Conservation (phyloP, 2,329 filamentous ascomycete species). For the Colletotrichum brevisporum region DNA sequence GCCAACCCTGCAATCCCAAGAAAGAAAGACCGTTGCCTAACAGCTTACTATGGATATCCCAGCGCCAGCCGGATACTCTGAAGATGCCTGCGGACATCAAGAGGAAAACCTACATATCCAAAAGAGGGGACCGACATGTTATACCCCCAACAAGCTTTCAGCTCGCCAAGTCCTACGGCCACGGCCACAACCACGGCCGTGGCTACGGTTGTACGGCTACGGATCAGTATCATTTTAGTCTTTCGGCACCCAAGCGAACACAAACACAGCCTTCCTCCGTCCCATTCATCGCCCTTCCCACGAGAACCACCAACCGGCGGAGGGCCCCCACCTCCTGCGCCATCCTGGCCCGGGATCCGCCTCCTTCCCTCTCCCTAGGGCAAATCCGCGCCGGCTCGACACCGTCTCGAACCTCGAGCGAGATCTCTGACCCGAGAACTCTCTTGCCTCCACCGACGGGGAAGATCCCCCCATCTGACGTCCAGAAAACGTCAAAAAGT, state of each 20-base stretch:
- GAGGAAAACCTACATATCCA: not conserved
- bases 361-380: slow-evolving; percentile 4
- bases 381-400: not conserved
- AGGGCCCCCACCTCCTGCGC: not conserved
- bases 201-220: too few species aligned
- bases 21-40: not conserved
- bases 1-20: not conserved
- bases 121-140: too few species aligned
- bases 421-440: slow-evolving; percentile 11
- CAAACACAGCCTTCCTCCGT: slow-evolving; percentile 19
- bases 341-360: not conserved
- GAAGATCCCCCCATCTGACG: not conserved
- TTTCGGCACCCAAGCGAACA: not conserved
- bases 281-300: not conserved
- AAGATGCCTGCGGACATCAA: not conserved
- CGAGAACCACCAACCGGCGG: not conserved
- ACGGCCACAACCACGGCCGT: too few species aligned
- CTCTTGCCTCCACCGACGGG: not conserved
- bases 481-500: not conserved
- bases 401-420: not conserved
- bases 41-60: slow-evolving; percentile 13
- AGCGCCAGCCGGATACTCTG: not conserved
- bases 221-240: not conserved
- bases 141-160: too few species aligned
- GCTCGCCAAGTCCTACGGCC: too few species aligned